A percentile compares a stretch with the other conserved stretches of the same genome.
Conservation (phyloP, 208 protist species). For the Leishmania tarentolae region DNA sequence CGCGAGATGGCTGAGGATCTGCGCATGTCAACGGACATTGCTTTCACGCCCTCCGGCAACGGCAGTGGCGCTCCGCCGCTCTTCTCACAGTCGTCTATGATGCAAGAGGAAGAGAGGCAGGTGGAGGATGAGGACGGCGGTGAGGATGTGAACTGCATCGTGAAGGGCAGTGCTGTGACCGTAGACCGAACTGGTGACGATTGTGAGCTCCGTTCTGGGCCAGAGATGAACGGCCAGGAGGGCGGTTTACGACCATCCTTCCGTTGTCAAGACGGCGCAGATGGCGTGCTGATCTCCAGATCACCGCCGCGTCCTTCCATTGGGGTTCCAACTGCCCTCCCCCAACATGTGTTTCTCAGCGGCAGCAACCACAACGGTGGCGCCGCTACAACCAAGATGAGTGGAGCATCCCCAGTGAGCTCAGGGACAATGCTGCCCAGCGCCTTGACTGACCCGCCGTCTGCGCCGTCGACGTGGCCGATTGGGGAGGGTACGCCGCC, state of each 20-base stretch:
- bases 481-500: background rate
- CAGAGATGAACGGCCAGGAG: background rate
- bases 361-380: background rate
- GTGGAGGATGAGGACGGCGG: background rate
- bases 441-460: background rate
- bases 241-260: background rate
- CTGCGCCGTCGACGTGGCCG: slow-evolving; percentile 6
- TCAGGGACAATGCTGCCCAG: background rate
- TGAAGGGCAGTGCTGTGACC: background rate
- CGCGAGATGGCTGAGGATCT: slow-evolving; percentile 64
- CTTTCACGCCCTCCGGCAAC: slow-evolving; percentile 46
- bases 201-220: background rate
- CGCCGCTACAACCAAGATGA: background rate
- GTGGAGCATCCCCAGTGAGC: background rate
- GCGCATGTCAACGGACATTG: slow-evolving; percentile 69
- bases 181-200: background rate
- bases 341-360: background rate
- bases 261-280: background rate
- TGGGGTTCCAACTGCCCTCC: background rate
- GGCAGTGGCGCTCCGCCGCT: slow-evolving; percentile 22
- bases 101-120: slow-evolving; percentile 25
- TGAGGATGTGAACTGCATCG: background rate
- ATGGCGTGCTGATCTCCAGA: background rate
- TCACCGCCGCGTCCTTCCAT: background rate
- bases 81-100: slow-evolving; percentile 27